These are phyloP conservation scores for Fomitopsis schrenkii DNA, from an alignment of 1,284 basidiomycete species.

Conservation along the genomic window DNA sequence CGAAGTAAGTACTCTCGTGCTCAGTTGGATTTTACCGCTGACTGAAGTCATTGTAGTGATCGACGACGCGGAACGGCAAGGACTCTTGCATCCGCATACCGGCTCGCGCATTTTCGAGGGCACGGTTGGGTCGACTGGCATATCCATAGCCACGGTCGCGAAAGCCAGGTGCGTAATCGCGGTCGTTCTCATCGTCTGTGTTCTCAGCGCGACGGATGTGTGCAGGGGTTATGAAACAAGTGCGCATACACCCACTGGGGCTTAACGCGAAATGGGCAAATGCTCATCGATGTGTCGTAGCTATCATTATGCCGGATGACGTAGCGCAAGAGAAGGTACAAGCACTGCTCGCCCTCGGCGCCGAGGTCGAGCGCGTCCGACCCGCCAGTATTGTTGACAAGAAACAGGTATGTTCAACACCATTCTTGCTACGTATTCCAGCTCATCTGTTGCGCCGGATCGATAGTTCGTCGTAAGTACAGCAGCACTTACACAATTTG, in stretches of 20 bases:
- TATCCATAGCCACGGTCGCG: constrained; percentile 92
- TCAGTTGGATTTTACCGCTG: neutral
- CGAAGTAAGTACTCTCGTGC: constrained; percentile 56
- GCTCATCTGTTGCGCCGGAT: constrained; percentile 39
- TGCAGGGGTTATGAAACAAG: constrained; percentile 74
- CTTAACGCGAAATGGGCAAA: neutral
- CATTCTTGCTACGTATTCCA: constrained; percentile 30
- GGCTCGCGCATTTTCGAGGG: constrained; percentile 97
- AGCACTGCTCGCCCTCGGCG: constrained; percentile 81
- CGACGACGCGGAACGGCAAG: constrained; percentile 85
- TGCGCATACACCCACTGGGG: constrained; percentile 30
- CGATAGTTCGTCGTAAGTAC: constrained; percentile 54
- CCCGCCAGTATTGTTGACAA: constrained; percentile 92
- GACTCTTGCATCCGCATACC: constrained; percentile 82
- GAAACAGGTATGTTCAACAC: constrained; percentile 64
- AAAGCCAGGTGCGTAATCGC: constrained; percentile 65
- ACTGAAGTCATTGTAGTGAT: constrained; percentile 60
- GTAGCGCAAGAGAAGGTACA: constrained; percentile 91
- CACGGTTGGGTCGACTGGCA: constrained; percentile 96
- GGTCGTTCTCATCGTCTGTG: neutral
- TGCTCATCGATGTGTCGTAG: constrained; percentile 29
- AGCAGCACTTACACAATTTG: neutral
- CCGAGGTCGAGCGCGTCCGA: constrained; percentile 80
- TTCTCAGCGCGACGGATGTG: neutral
- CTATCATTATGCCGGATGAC: constrained; percentile 93